A percentile compares a stretch with the other conserved stretches of the same genome.
Conservation (phyloP, 176 grass and related monocot genomes). For the Olyra latifolia region DNA sequence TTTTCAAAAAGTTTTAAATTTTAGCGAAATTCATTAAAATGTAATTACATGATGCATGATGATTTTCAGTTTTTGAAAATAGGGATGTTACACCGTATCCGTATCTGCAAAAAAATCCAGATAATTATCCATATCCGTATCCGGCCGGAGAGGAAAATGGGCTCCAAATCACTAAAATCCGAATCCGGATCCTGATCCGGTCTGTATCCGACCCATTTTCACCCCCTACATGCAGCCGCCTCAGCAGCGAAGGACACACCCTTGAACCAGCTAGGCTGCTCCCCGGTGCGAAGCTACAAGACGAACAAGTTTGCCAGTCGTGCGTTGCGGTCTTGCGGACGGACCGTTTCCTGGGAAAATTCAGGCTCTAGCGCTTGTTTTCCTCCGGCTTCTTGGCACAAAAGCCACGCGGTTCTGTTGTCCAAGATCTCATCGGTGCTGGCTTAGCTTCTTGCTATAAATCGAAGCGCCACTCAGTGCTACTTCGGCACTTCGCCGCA, state of each 20-base stretch:
- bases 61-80: too few relatives aligned
- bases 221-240: background rate
- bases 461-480: background rate
- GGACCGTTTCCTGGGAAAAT: too few relatives aligned
- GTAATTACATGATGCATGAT: too few relatives aligned
- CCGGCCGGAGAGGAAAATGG: too few relatives aligned
- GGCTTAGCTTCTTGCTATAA: background rate
- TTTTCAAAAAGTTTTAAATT: too few relatives aligned
- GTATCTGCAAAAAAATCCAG: too few relatives aligned
- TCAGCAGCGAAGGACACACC: background rate
- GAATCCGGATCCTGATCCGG: too few relatives aligned
- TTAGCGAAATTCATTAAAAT: too few relatives aligned
- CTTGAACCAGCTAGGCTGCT: background rate
- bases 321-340: background rate
- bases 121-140: too few relatives aligned
- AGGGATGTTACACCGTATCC: too few relatives aligned
- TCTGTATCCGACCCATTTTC: too few relatives aligned
- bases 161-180: too few relatives aligned
- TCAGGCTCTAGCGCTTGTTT: conserved; percentile 4
- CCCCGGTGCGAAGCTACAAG: background rate
- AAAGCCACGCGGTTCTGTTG: background rate
- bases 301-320: background rate
- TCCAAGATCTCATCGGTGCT: background rate
- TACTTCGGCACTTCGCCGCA: background rate
- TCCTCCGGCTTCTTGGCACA: conserved; percentile 15